Evolutionary conservation across 148 eudicot species (phyloP).

Genomic region (Cornus suecica): DNA sequence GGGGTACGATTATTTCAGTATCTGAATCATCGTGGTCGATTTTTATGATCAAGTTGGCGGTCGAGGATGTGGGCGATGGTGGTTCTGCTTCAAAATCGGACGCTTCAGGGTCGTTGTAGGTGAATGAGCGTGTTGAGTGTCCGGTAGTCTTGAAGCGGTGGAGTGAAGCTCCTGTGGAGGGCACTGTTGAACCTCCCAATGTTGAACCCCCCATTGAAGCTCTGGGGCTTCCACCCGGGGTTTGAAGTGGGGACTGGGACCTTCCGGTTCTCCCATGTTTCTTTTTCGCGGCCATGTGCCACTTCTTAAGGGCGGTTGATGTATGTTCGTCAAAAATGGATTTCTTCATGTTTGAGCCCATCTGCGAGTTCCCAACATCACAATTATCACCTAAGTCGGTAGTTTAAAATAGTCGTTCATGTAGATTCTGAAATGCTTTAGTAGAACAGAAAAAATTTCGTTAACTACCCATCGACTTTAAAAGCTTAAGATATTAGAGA

Average conservation of each 20-base stretch:
- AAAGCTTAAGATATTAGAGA: too few species aligned
- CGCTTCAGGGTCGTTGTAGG: constrained; percentile 21
- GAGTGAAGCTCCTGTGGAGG: constrained; percentile 36
- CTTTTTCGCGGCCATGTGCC: constrained; percentile 74
- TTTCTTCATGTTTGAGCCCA: constrained; percentile 91
- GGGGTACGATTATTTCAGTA: constrained; percentile 19
- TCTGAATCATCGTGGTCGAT: constrained; percentile 31
- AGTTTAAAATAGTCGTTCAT: neutral
- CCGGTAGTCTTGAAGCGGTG: constrained; percentile 76
- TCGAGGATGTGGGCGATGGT: constrained; percentile 13
- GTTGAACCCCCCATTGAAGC: constrained; percentile 17
- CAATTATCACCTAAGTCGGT: constrained; percentile 2
- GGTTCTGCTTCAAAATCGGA: constrained; percentile 31
- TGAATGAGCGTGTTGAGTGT: constrained; percentile 24
- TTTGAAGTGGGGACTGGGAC: constrained; percentile 33
- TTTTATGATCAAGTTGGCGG: constrained; percentile 31
- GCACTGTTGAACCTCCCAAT: constrained; percentile 19
- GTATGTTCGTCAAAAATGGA: constrained; percentile 90
- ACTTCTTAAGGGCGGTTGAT: constrained; percentile 64
- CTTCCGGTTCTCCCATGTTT: constrained; percentile 37
- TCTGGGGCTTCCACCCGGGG: constrained; percentile 30
- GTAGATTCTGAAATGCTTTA: neutral
- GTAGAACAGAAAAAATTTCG: neutral
- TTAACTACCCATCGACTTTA: too few species aligned
- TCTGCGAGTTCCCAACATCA: constrained; percentile 41